Base-by-base conservation (phyloP, 345 rosid genomes). In the Reutealis trisperma region DNA sequence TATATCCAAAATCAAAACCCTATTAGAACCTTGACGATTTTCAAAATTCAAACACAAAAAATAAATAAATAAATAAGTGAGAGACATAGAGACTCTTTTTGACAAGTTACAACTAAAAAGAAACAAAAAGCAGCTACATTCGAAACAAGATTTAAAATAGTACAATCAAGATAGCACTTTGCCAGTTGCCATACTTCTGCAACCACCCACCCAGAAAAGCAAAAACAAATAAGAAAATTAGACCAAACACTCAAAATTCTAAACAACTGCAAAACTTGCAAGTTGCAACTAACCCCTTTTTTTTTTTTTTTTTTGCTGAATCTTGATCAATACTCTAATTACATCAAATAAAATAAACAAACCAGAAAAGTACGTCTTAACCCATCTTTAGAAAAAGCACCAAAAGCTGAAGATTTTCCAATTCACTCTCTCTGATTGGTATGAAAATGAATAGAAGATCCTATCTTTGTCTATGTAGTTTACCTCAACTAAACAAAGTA, bases 271-370 rank as follows among this genome's bases (percentile, higher is more conserved):
- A 77, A 58, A 49, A 21, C 13, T 70, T 59, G 65, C 78, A 49
- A 21, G 10, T 70, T 59, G 65, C 78, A 51, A 73, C 66, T 75
- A 75, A 72, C 72, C 81, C 75, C 58, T 72, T 67, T 37, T 34
- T 34, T 34, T 4, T 2, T 34, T 34, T 34, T 37, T 37, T 37
- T 83, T 73, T 83, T 73, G 83, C 88, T 62, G 81, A 85, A 82
- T 87, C 89, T 83, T 87, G 74, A 75, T 54, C 75, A 49, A 81
- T 67, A 83, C 88, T 75, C 76, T 32, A 37, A 70, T 62, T 63
- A 58, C 34, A 63, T 30, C 32, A 75, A 64, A 65, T 16, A 75
- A 58, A 70, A 82, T 52, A 75, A 81, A 84, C 60, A 45, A 27
- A 16, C 15, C 19, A 44, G 57, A 27, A 32, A 71, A 78, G 66